Percentiles rank a stretch among this genome's conserved stretches.
These are phyloP conservation scores for Pestalotiopsis sp. DNA, from an alignment of 2,329 filamentous ascomycete genomes.

Conservation along the genomic window DNA sequence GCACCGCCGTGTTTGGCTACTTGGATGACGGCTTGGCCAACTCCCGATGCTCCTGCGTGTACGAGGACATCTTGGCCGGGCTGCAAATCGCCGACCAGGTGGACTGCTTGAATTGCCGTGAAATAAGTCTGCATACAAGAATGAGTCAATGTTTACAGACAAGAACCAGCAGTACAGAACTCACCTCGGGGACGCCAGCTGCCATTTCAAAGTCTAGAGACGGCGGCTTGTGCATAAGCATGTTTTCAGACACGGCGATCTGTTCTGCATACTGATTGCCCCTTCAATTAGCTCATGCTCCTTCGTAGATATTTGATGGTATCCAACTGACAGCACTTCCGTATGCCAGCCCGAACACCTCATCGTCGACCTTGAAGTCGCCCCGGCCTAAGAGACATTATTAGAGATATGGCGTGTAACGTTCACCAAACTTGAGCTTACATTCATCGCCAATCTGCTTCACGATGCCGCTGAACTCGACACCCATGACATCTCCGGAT, in stretches of 20 bases:
- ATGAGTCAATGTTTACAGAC: background rate
- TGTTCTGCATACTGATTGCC: background rate
- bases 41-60: background rate
- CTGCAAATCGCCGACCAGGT: background rate
- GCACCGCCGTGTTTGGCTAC: slow-evolving; percentile 3
- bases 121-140: background rate
- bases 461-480: slow-evolving; percentile 4
- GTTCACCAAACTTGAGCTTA: background rate
- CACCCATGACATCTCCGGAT: slow-evolving; percentile 2
- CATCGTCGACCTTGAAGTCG: slow-evolving; percentile 1
- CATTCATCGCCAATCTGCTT: background rate
- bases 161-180: background rate
- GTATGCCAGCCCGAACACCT: background rate
- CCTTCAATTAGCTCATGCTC: background rate
- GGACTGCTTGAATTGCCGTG: slow-evolving; percentile 1
- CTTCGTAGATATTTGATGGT: background rate
- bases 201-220: slow-evolving; percentile 3
- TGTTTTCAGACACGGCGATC: slow-evolving; percentile 4
- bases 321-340: background rate
- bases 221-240: slow-evolving; percentile 5
- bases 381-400: background rate
- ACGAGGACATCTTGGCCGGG: slow-evolving; percentile 14
- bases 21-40: slow-evolving; percentile 7
- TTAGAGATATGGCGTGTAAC: background rate
- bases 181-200: slow-evolving; percentile 1